Base-by-base conservation (phyloP, 2,329 filamentous ascomycete genomes). In the Hypoxylon sp. region DNA sequence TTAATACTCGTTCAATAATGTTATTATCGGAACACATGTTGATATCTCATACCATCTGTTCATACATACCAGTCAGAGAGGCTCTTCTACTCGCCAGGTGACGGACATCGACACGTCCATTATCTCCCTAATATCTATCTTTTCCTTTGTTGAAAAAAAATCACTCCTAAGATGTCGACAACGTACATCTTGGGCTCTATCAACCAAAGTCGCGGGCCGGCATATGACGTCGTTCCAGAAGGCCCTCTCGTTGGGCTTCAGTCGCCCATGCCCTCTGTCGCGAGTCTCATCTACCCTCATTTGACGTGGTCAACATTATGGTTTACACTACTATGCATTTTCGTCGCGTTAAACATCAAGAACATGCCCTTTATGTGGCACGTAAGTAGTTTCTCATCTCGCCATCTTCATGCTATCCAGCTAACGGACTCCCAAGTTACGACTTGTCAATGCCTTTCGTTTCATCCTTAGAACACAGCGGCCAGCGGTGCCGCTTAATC, bases 291-390 rank as follows among this genome's bases (percentile, higher is more conserved):
- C 9, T 63, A 66, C 30, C 58, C 70, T 56, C 55, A 71, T 33
- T 65, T 72, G 36, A 74, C 71, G 32, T 69, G 71, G 55, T 68
- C 72, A 40, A 74, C 71, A 22, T 56, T 78, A n/a, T 77, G 74
- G 74, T 76, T 73, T 22, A 42, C 72, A 4, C 44, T 77, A 28
- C 55, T 74, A 32, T 61, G 83, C 18, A 11, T 82, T 20, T 80
- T 85, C 55, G 75, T 81, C 4, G 58, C 84, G 2, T 66, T 82
- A 24, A 90, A 89, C 69, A 68, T 87, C 62, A 90, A 90, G 78
- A 86, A 82, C 42, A 71, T 88, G 22, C 87, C 87, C 0, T 81
- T 86, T 16, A 81, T 87, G 26, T 90, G 87, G 87, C 86, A 89
- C 78, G 83, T 87, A 80, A 69, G 84, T 82, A 49, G 56, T 24